Evolutionary conservation across 129 eudicot genomes (phyloP).

Genomic region (Mikania micrantha): DNA sequence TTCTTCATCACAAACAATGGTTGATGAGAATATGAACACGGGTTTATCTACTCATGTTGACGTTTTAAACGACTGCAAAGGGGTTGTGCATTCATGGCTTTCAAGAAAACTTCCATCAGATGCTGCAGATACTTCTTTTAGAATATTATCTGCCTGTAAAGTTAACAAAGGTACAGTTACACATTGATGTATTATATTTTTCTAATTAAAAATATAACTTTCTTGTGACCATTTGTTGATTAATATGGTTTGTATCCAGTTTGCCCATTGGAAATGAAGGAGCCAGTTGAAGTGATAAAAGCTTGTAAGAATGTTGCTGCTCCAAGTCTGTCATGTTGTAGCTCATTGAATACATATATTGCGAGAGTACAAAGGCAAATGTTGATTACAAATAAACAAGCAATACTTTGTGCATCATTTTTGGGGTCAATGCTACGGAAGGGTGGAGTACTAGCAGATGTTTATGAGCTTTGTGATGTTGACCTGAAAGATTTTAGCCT

Average conservation of each 20-base stretch:
- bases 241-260: conserved; percentile 38
- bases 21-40: conserved; percentile 29
- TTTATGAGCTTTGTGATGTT: conserved; percentile 94
- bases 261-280: conserved; percentile 76
- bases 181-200: neutral
- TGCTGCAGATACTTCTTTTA: conserved; percentile 58
- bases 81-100: conserved; percentile 72
- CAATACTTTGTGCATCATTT: conserved; percentile 72
- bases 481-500: conserved; percentile 90
- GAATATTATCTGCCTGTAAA: conserved; percentile 79
- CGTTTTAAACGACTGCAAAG: conserved; percentile 74
- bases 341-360: conserved; percentile 71
- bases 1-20: conserved; percentile 30
- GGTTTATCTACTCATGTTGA: conserved; percentile 40
- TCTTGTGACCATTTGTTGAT: conserved; percentile 10
- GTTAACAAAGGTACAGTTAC: conserved; percentile 69
- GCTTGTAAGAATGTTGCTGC: conserved; percentile 79
- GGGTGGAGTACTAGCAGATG: conserved; percentile 74
- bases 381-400: conserved; percentile 88
- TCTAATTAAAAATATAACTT: neutral
- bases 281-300: conserved; percentile 75
- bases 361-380: conserved; percentile 69
- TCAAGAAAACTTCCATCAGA: conserved; percentile 72
- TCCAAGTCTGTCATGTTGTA: conserved; percentile 79
- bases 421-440: conserved; percentile 79